Conservation (phyloP, 2,329 filamentous ascomycete genomes). For the Endocalyx cinctus region DNA sequence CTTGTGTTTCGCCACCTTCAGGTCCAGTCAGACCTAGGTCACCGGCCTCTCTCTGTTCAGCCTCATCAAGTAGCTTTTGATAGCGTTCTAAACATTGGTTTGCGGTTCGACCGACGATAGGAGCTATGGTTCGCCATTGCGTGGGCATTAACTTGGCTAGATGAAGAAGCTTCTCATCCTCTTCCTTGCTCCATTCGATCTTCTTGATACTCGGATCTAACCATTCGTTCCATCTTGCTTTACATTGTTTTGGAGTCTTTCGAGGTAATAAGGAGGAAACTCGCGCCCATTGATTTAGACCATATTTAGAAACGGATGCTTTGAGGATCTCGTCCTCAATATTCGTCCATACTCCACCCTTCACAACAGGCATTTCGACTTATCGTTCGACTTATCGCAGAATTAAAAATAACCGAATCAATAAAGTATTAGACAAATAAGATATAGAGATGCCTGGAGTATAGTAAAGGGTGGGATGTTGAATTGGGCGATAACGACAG, state of each 20-base stretch:
- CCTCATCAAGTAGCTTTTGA: slow-evolving; percentile 92
- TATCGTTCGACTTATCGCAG: slow-evolving; percentile 8
- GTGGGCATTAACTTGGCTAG: slow-evolving; percentile 98
- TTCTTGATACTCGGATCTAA: slow-evolving; percentile 96
- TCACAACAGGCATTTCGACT: slow-evolving; percentile 63
- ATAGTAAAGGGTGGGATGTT: no score
- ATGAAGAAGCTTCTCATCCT: slow-evolving; percentile 95
- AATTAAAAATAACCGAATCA: no score
- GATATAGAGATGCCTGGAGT: no score
- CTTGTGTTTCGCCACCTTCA: slow-evolving; percentile 78
- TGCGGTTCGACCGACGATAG: slow-evolving; percentile 91
- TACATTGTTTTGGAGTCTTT: slow-evolving; percentile 98
- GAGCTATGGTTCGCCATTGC: slow-evolving; percentile 97
- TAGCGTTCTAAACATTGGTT: slow-evolving; percentile 97
- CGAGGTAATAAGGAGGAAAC: slow-evolving; percentile 94
- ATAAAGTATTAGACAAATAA: no score
- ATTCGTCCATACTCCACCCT: slow-evolving; percentile 72
- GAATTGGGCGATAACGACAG: no score
- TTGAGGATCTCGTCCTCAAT: slow-evolving; percentile 96
- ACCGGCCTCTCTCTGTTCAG: slow-evolving; percentile 79
- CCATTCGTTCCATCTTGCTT: slow-evolving; percentile 98
- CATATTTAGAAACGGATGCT: slow-evolving; percentile 90
- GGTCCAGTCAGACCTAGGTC: slow-evolving; percentile 80
- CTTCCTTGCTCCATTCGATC: slow-evolving; percentile 98
- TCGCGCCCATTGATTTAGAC: slow-evolving; percentile 95